Conservation (phyloP, 2,329 filamentous ascomycete species). For the Knoxdaviesia proteae region DNA sequence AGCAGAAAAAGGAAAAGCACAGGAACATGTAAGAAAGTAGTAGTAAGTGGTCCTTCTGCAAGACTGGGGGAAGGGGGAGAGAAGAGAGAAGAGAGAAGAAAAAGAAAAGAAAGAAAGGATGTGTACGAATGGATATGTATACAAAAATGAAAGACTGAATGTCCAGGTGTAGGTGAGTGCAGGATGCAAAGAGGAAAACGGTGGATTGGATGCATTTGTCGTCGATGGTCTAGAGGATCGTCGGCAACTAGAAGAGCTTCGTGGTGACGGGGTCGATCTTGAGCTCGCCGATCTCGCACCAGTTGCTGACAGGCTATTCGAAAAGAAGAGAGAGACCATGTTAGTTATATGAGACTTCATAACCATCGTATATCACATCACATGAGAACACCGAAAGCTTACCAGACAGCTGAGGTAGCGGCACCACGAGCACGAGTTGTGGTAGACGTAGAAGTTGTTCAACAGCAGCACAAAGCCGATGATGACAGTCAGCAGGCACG, state of each 20-base stretch:
- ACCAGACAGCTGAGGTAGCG: constrained; percentile 87
- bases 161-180: neutral
- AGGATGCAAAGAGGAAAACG: neutral
- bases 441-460: constrained; percentile 74
- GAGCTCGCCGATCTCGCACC: constrained; percentile 34
- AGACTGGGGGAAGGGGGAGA: neutral
- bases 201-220: neutral
- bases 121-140: neutral
- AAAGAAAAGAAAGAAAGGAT: neutral
- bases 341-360: constrained; percentile 7
- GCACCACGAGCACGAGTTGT: constrained; percentile 70
- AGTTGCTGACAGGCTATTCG: constrained; percentile 38
- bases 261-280: constrained; percentile 1
- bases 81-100: constrained; percentile 3
- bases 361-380: neutral
- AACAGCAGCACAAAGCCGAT: constrained; percentile 72
- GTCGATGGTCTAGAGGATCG: neutral
- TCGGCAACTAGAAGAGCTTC: neutral
- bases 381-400: constrained; percentile 20
- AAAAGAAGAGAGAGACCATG: neutral
- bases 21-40: neutral
- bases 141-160: neutral
- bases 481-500: constrained; percentile 57
- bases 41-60: neutral
- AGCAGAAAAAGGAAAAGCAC: neutral